Conservation (phyloP, 371 early-diverging fungal species). For the Mortierella sp. region DNA sequence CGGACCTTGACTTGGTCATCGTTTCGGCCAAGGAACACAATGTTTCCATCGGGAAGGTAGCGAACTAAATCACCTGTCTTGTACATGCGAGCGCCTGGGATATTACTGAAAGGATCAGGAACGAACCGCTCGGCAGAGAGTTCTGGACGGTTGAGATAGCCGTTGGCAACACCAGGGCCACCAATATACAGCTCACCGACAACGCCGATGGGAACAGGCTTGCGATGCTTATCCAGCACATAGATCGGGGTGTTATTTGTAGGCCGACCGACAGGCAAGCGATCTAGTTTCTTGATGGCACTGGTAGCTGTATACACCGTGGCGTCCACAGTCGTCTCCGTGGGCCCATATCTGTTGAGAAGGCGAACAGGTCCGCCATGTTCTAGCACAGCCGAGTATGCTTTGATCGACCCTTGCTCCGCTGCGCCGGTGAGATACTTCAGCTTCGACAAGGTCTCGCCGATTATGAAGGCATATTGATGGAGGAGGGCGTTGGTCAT, state of each 20-base stretch:
- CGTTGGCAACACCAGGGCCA: slow-evolving; percentile 30
- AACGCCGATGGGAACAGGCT: slow-evolving; percentile 21
- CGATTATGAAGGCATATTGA: slow-evolving; percentile 6
- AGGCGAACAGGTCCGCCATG: slow-evolving; percentile 1
- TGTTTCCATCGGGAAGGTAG: slow-evolving; percentile 41
- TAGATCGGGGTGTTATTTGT: background rate
- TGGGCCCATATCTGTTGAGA: slow-evolving; percentile 36
- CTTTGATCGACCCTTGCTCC: slow-evolving; percentile 5
- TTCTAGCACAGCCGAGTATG: background rate
- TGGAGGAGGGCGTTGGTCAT: slow-evolving; percentile 1
- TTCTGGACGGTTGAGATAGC: slow-evolving; percentile 35
- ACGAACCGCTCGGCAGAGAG: slow-evolving; percentile 10
- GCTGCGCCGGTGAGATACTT: background rate
- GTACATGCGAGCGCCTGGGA: slow-evolving; percentile 32
- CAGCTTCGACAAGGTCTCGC: background rate
- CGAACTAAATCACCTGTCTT: slow-evolving; percentile 53
- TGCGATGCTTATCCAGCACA: slow-evolving; percentile 1
- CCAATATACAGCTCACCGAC: slow-evolving; percentile 42
- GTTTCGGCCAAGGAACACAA: slow-evolving; percentile 35
- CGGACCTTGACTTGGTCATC: slow-evolving; percentile 55
- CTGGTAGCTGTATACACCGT: background rate
- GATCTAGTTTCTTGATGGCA: background rate
- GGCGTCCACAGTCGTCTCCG: slow-evolving; percentile 11
- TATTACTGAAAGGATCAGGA: background rate
- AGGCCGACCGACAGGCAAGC: slow-evolving; percentile 2